These are phyloP conservation scores for Fusarium annulatum DNA, from an alignment of 2,329 filamentous ascomycete species.

Conservation along the genomic window DNA sequence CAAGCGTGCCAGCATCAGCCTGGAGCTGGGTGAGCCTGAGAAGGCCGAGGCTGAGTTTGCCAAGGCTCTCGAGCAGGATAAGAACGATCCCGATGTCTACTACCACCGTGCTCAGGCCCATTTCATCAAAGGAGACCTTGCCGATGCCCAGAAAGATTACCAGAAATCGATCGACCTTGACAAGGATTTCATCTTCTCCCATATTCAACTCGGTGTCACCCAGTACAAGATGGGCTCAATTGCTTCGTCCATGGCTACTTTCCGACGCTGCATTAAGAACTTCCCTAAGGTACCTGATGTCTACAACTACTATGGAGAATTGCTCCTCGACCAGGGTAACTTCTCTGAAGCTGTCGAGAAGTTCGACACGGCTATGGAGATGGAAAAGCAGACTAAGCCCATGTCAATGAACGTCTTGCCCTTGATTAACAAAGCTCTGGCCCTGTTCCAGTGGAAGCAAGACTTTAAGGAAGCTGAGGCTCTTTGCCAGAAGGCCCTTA, in stretches of 20 bases:
- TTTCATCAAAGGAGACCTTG: conserved; percentile 95
- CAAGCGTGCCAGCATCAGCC: conserved; percentile 97
- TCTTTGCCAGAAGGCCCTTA: conserved; percentile 95
- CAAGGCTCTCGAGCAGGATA: conserved; percentile 84
- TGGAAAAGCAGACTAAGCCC: conserved; percentile 95
- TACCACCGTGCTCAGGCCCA: conserved; percentile 98
- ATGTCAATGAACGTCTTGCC: conserved; percentile 97
- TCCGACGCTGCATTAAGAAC: conserved; percentile 97
- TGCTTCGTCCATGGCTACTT: conserved; percentile 97
- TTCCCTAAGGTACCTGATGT: conserved; percentile 97
- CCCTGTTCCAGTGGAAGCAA: conserved; percentile 98
- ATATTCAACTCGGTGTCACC: conserved; percentile 98
- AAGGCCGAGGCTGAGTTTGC: conserved; percentile 89
- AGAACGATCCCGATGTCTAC: conserved; percentile 94
- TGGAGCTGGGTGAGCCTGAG: conserved; percentile 91
- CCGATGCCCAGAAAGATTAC: conserved; percentile 96
- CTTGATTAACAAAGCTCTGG: conserved; percentile 97
- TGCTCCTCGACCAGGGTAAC: conserved; percentile 96
- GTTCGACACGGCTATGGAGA: conserved; percentile 97
- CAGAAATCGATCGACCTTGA: conserved; percentile 99
- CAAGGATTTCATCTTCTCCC: conserved; percentile 96
- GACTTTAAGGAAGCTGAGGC: conserved; percentile 95
- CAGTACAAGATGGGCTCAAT: conserved; percentile 99
- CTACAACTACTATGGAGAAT: conserved; percentile 99
- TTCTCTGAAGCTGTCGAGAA: conserved; percentile 96